Conservation (phyloP, 176 grass and related monocot genomes). For the Oryza longistaminata region DNA sequence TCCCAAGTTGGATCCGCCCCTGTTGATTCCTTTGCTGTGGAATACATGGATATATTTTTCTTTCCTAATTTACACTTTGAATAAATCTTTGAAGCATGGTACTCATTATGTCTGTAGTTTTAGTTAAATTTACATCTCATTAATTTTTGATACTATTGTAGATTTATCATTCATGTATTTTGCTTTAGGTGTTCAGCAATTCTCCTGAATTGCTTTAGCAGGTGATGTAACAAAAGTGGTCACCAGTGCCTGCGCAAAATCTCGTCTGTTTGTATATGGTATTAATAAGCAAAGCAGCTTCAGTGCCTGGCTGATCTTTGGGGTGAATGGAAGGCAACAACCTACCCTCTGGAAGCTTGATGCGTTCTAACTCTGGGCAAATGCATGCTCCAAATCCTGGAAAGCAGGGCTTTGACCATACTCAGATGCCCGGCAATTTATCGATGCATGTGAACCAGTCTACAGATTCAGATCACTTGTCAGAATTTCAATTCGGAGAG, state of each 20-base stretch:
- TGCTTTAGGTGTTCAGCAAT: background rate
- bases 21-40: background rate
- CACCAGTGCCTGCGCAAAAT: background rate
- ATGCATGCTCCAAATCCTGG: constrained; percentile 31
- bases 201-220: constrained; percentile 10
- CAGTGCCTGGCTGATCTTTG: constrained; percentile 3
- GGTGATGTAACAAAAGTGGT: background rate
- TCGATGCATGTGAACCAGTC: constrained; percentile 38
- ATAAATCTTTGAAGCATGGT: background rate
- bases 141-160: background rate
- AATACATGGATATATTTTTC: background rate
- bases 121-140: background rate
- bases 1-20: no score
- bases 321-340: constrained; percentile 67
- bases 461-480: constrained; percentile 51
- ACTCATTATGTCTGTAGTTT: background rate
- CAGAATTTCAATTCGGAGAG: constrained; percentile 47
- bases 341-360: constrained; percentile 52
- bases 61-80: background rate
- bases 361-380: constrained; percentile 50
- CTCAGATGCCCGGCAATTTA: constrained; percentile 33
- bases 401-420: constrained; percentile 44
- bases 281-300: background rate
- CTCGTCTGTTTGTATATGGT: background rate
- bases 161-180: constrained; percentile 4